Conservation (phyloP, 305 asterid genomes). For the Fraxinus floribunda region DNA sequence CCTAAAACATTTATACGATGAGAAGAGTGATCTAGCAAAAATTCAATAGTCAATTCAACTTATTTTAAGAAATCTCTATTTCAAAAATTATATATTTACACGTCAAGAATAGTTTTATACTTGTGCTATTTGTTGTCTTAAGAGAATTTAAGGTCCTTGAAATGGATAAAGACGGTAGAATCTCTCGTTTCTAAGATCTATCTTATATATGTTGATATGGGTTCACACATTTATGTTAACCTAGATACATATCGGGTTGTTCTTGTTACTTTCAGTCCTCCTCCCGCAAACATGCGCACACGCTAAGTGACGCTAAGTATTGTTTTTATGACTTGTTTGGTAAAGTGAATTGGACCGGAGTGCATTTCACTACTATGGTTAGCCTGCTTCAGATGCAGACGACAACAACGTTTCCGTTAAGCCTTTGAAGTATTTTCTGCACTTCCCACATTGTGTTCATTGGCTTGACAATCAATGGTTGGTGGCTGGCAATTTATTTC, state of each 20-base stretch:
- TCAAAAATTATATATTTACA: background rate
- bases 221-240: no score
- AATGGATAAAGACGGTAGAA: background rate
- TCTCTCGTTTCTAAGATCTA: no score
- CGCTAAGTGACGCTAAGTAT: background rate
- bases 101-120: background rate
- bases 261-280: background rate
- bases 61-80: background rate
- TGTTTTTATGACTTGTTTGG: background rate
- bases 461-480: constrained; percentile 22
- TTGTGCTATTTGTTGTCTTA: background rate
- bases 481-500: constrained; percentile 25
- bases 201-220: no score
- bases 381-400: constrained; percentile 20
- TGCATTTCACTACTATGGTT: background rate
- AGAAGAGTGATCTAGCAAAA: background rate
- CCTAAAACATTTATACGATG: background rate
- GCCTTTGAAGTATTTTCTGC: constrained; percentile 14
- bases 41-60: background rate
- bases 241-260: background rate
- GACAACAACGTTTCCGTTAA: constrained; percentile 13
- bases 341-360: background rate
- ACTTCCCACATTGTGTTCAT: background rate
- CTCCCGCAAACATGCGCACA: background rate
- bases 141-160: background rate